Base-by-base conservation (phyloP, 2,329 filamentous ascomycete species). In the Xylariaceae sp. region DNA sequence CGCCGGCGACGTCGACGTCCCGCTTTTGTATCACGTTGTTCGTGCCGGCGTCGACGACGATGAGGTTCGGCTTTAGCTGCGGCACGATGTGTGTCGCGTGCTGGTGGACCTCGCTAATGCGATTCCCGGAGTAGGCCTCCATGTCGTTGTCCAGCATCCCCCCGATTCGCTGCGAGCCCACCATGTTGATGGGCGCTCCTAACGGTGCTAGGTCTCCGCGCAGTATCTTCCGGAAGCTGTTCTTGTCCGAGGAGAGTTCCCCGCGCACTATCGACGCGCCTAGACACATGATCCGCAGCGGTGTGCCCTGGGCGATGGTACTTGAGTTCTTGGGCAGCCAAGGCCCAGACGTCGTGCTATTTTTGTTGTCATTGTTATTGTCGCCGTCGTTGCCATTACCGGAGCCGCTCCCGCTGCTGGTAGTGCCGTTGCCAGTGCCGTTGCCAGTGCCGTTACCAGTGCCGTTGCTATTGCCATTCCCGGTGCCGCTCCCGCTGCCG, bases 1-100 rank as follows among this genome's bases (percentile, higher is more conserved):
- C 34, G 23, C 67, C 66, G 1, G 68, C 63, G 41, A 65, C 61
- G 39, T 67, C 57, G 24, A 67, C 57, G 24, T 71, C 65, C 16
- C 52, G 46, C n/a, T 63, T 36, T 31, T 71, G 70, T 17, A 70
- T 60, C 9, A 68, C 68, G 45, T 74, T 71, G 56, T 73, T 74
- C 11, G 71, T 69, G 16, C 72, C 72, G 24, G 66, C 64, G 29
- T 73, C 68, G 47, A 74, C 69, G 16, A 72, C n/a, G 46, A 73
- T 69, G 3, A 73, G 6, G 49, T 74, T 72, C 3, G 72, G 72
- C 31, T 61, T 58, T 17, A 65, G 46, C 23, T 65, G 40, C 2
- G 67, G 61, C 6, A 69, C 66, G 47, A 69, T 67, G 2, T 48
- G 39, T 14, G 45, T 68, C 1, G 71, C 69, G 37, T 69, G 69